Base-by-base conservation (phyloP, 1,139 yeast genomes). In the Yamadazyma siamensis region DNA sequence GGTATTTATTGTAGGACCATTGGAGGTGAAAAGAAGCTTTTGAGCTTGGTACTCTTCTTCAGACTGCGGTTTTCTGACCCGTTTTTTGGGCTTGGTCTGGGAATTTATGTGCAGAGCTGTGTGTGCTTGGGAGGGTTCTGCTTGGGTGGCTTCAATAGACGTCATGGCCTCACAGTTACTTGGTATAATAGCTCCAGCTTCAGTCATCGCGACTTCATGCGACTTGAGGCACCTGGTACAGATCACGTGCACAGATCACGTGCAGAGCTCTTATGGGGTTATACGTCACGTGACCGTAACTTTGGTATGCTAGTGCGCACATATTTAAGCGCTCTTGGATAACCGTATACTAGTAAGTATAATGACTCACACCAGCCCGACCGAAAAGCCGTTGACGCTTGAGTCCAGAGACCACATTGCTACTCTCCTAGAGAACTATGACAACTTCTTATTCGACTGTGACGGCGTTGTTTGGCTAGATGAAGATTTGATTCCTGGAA, bases 391-490 rank as follows among this genome's bases (percentile, higher is more conserved):
- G n/a, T n/a, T n/a, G n/a, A 34, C 25, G 13, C 54, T 84, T 21
- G 58, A 64, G 11, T 52, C 61, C 11, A 64, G 62, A 36, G 65
- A 63, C 26, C 70, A 67, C 21, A 82, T 77, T 3, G 64, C 67
- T 28, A 49, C 58, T n/a, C 61, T 89, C 30, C 56, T 89, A 10
- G 71, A 67, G 38, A 56, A 67, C 28, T 83, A 80, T 53, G 96
- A 87, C 50, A 83, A 84, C 37, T 88, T 88, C 47, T 62, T 89
- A 36, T 89, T 89, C 52, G 97, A 89, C 51, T 89, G 97, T 58
- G 97, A 89, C 53, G 97, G 89, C 0, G 97, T 89, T 6, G 65
- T 89, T 31, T 89, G 97, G 97, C 65, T 82, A 23, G 96, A 95
- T 11, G 74, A 75, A 31, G 75, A 71, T 28, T 56, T 82, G 20